Percentiles rank a stretch among this genome's conserved stretches.
These are phyloP conservation scores for Pleurotus cornucopiae DNA, from an alignment of 768 basidiomycete genomes.

Conservation along the genomic window DNA sequence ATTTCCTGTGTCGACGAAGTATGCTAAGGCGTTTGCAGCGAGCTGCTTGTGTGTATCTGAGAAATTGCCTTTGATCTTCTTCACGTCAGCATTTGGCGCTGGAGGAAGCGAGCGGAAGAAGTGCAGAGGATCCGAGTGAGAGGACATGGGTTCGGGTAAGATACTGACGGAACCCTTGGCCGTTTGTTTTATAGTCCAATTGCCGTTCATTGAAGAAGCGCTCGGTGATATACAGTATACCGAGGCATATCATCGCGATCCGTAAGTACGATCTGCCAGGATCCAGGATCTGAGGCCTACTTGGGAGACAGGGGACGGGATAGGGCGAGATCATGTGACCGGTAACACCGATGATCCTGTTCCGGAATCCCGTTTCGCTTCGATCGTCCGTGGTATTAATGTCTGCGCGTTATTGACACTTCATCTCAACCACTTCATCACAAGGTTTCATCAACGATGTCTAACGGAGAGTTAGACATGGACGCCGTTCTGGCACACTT, in stretches of 20 bases:
- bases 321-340: neutral
- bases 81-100: constrained; percentile 19
- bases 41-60: constrained; percentile 32
- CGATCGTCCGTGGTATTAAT: too few species aligned
- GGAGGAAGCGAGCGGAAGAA: constrained; percentile 15
- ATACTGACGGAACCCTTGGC: neutral
- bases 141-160: neutral
- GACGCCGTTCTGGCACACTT: neutral
- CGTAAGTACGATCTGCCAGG: neutral
- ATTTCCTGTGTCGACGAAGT: constrained; percentile 31
- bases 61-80: constrained; percentile 36
- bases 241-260: neutral
- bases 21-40: constrained; percentile 26
- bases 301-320: neutral
- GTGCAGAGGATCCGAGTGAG: neutral
- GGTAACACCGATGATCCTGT: too few species aligned
- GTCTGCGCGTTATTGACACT: too few species aligned
- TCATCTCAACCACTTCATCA: too few species aligned
- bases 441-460: too few species aligned
- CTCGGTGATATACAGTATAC: neutral
- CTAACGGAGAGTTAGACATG: neutral
- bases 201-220: neutral
- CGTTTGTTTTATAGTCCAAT: constrained; percentile 3
- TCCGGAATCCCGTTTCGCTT: too few species aligned
- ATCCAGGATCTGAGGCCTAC: neutral